Evolutionary conservation across 2,329 filamentous ascomycete species (phyloP), one percentile per base, ranked within the genome.

Genomic region (Colletotrichum eleusines): DNA sequence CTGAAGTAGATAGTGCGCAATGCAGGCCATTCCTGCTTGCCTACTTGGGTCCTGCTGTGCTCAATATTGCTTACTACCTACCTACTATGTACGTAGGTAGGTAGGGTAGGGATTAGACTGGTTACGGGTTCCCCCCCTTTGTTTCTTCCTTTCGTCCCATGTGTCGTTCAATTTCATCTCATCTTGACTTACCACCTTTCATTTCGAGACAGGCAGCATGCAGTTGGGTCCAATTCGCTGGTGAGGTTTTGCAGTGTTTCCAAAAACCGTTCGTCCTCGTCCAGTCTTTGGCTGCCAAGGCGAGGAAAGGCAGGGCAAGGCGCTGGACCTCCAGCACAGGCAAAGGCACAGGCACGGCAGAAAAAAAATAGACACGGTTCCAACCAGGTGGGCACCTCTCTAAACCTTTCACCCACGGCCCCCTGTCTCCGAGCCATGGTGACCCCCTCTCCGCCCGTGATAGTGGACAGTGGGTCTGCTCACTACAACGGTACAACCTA

Each of bases 391-490:
- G 51, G 16, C 51, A 54, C 33, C 53, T 55, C 53, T 55, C 53
- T 38, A 20, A 31, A 7, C 28, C 28, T 20, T 18, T 2, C 20
- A 31, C 53, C 28, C 5, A 3, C 11, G n/a, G 4, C 31, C 20
- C 35, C 33, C 33, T 16, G n/a, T n/a, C n/a, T n/a, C n/a, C n/a
- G n/a, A n/a, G n/a, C n/a, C n/a, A n/a, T n/a, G n/a, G n/a, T n/a
- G n/a, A 5, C 23, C 51, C 51, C 23, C 31, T 55, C 53, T 14
- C 33, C 35, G 53, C 35, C 59, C 64, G 68, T 71, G 58, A 68
- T 68, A 71, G 64, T 71, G 64, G 68, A 68, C 58, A 40, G 51
- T 71, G 68, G 68, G 68, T 59, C 58, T 58, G 58, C 53, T 68
- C 35, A 68, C 60, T 50, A 58, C n/a, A n/a, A n/a, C n/a, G n/a